Evolutionary conservation across 495 filamentous ascomycete species (phyloP), one percentile per base, ranked within the genome.

Genomic region (Alectoria sarmentosa): DNA sequence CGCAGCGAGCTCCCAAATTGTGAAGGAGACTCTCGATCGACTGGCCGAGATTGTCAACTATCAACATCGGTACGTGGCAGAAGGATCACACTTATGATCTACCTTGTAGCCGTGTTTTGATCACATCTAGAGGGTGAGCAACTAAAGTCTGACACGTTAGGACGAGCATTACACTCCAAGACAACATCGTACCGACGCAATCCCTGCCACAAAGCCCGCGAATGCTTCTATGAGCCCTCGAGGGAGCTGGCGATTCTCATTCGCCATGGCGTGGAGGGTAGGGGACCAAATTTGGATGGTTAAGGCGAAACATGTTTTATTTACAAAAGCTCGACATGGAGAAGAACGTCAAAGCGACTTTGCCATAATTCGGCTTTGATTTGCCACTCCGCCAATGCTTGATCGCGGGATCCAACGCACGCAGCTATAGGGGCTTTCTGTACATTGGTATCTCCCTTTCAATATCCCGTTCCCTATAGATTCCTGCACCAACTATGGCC

Each of bases 61-160:
- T 36, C 64, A 61, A 39, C 57, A 44, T 58, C 15, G 0, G 17
- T 61, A 57, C 55, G 46, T 21, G 39, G n/a, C n/a, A 46, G 32
- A 14, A 56, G 28, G 15, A 28, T 38, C 13, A 19, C 58, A 17
- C 26, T 26, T 21, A 44, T 39, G 56, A 42, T 44, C 67, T 75
- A 93, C 92, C 84, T 78, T 99, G 94, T 69, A 99, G 84, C 64
- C 94, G 88, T 46, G 92, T 97, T 78, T 99, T 99, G 70, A 98
- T 83, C 64, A 98, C 84, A 76, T 99, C 94, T 60, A 99, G 81
- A 26, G 94, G 94, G 77, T 92, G 90, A 34, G 88, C 87, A 60
- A 83, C 81, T 55, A 55, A 7, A 60, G 57, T 58, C 58, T 59
- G 26, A 26, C 19, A 32, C 36, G 57, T 65, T 56, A 65, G 63